These are phyloP conservation scores for Schizochytrium sp. DNA, from an alignment of 108 stramenopile species.

Conservation along the genomic window DNA sequence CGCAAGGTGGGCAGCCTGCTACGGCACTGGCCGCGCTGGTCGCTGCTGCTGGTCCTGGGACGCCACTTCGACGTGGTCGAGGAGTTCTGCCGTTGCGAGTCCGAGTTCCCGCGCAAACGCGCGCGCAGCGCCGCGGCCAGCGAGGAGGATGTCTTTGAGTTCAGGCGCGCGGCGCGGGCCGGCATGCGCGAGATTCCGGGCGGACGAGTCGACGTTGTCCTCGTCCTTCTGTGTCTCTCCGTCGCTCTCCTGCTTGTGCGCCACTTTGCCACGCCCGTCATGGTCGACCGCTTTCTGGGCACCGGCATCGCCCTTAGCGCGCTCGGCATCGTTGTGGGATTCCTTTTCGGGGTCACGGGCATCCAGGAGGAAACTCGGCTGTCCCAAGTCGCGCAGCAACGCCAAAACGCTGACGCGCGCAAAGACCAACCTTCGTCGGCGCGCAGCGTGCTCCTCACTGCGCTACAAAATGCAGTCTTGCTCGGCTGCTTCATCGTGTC, in stretches of 20 bases:
- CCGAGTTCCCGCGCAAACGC: background rate
- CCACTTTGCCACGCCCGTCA: background rate
- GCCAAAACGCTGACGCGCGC: background rate
- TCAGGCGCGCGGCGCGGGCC: too few relatives aligned
- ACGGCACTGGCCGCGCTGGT: constrained; percentile 5
- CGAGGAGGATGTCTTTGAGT: background rate
- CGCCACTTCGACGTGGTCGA: background rate
- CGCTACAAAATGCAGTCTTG: background rate
- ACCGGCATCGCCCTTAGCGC: background rate
- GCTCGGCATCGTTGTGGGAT: background rate
- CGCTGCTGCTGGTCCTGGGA: background rate
- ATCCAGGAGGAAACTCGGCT: background rate
- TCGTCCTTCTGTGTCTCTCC: background rate
- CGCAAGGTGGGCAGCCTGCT: background rate
- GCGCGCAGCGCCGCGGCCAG: background rate
- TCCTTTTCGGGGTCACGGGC: background rate
- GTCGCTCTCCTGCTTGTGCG: background rate
- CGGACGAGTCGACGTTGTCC: background rate
- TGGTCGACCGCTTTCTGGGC: background rate
- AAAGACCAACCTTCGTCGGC: background rate
- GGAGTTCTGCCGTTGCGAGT: background rate
- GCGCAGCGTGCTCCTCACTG: background rate
- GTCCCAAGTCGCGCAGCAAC: background rate
- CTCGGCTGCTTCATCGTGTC: background rate
- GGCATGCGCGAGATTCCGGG: background rate